Base-by-base conservation (phyloP, 331 rosid genomes). In the Malus hybrid region DNA sequence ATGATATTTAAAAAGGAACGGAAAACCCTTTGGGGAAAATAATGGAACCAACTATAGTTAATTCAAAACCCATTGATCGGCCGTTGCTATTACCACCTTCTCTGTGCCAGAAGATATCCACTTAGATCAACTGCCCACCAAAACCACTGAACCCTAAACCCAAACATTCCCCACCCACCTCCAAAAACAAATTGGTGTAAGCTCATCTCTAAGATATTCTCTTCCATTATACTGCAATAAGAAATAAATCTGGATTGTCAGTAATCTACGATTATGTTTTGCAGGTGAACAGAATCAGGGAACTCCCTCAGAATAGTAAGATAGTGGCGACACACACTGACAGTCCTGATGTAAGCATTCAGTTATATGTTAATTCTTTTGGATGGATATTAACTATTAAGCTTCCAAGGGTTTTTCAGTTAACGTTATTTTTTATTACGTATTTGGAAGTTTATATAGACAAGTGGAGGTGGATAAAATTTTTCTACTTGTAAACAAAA, bases 271-370 rank as follows among this genome's bases (percentile, higher is more conserved):
- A 42, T 72, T 29, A 30, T 73, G 66, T 61, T 82, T 78, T 74
- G 57, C 60, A 82, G 85, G 85, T 82, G 70, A 82, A 82, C 82
- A 69, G 82, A 69, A 82, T 82, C 70, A 82, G 86, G 82, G 86
- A 82, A 66, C 86, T 82, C 58, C 86, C 86, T 5, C 86, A 82
- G 73, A 82, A 78, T 64, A 73, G 79, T 42, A 78, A 65, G 60
- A 82, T 82, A 62, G 80, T 82, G 66, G 86, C 86, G 18, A 82
- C 86, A 13, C 86, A 78, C 69, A 78, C 80, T 33, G 86, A 82
- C 56, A 78, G 86, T 70, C 86, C 82, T 56, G 86, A 82, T 63
- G 86, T 82, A 70, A 77, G 82, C 29, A 33, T 57, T 71, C 50
- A 22, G 34, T 63, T 16, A 32, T 16, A 39, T 34, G 42, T 63